Evolutionary conservation across 2,329 filamentous ascomycete genomes (phyloP).

Genomic region (Knufia fluminis): DNA sequence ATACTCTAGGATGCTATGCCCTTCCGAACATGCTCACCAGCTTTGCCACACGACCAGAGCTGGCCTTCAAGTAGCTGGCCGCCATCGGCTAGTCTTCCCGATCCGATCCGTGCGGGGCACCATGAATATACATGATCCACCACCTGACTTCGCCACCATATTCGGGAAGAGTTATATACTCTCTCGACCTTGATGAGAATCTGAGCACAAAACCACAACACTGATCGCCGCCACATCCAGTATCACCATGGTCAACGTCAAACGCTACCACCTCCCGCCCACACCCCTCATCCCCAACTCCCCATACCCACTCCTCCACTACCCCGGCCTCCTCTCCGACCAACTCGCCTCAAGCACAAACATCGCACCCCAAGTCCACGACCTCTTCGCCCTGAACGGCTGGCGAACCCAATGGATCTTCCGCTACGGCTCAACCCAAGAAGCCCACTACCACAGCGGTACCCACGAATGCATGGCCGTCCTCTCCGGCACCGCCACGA

Average conservation of each 20-base stretch:
- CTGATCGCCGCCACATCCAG: too few species aligned
- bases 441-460: constrained; percentile 48
- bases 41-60: too few species aligned
- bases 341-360: constrained; percentile 13
- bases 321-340: constrained; percentile 34
- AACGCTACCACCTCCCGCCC: constrained; percentile 32
- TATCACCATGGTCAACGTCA: constrained; percentile 42
- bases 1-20: too few species aligned
- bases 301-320: constrained; percentile 45
- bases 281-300: constrained; percentile 44
- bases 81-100: too few species aligned
- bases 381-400: constrained; percentile 40
- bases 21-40: too few species aligned
- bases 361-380: constrained; percentile 29
- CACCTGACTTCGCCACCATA: too few species aligned
- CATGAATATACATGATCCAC: too few species aligned
- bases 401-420: constrained; percentile 50
- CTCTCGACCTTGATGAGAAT: too few species aligned
- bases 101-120: too few species aligned
- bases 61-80: too few species aligned
- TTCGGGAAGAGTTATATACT: too few species aligned
- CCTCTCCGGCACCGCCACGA: constrained; percentile 43
- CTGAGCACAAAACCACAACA: too few species aligned
- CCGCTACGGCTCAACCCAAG: constrained; percentile 47
- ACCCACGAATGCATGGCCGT: constrained; percentile 52